Conservation (phyloP, 352 stramenopile genomes). For the Phytophthora pseudosyringae region DNA sequence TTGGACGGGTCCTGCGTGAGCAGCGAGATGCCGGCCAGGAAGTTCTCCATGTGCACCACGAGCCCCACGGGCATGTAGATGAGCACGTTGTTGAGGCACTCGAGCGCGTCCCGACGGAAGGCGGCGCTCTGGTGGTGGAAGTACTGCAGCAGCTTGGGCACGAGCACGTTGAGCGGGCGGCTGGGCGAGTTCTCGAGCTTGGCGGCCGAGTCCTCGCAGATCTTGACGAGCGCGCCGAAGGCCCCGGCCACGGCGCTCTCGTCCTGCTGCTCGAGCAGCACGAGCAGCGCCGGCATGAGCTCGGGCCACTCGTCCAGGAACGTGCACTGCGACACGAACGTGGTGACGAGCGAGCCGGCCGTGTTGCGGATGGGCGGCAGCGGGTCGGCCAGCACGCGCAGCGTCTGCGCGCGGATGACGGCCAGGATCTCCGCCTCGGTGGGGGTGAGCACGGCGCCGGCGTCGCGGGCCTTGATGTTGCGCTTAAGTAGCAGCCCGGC, state of each 20-base stretch:
- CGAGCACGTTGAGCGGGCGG: conserved; percentile 85
- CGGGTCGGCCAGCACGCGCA: conserved; percentile 70
- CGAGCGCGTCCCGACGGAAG: conserved; percentile 87
- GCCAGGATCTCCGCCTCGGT: conserved; percentile 80
- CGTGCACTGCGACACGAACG: conserved; percentile 88
- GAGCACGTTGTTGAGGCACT: conserved; percentile 92
- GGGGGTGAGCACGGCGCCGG: conserved; percentile 51
- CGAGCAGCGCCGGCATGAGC: conserved; percentile 78
- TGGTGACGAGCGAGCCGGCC: conserved; percentile 81
- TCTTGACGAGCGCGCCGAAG: conserved; percentile 88
- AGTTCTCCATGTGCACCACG: conserved; percentile 91
- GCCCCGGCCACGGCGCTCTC: conserved; percentile 83
- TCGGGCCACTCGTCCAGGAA: conserved; percentile 90
- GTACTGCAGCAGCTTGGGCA: conserved; percentile 90
- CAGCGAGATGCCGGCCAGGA: conserved; percentile 88
- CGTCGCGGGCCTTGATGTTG: conserved; percentile 85
- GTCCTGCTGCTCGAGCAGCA: conserved; percentile 62
- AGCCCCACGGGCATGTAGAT: conserved; percentile 89
- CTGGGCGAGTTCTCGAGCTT: conserved; percentile 91
- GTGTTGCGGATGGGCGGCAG: conserved; percentile 77
- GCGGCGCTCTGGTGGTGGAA: conserved; percentile 81
- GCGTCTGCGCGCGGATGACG: conserved; percentile 79
- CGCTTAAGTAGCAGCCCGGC: conserved; percentile 86
- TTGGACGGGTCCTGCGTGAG: conserved; percentile 86
- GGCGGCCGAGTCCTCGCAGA: conserved; percentile 90